A percentile compares a stretch with the other conserved stretches of the same genome.
phyloP scores from a whole-genome alignment of 2,329 filamentous ascomycete species.

The Trichoderma pleuroti region DNA sequence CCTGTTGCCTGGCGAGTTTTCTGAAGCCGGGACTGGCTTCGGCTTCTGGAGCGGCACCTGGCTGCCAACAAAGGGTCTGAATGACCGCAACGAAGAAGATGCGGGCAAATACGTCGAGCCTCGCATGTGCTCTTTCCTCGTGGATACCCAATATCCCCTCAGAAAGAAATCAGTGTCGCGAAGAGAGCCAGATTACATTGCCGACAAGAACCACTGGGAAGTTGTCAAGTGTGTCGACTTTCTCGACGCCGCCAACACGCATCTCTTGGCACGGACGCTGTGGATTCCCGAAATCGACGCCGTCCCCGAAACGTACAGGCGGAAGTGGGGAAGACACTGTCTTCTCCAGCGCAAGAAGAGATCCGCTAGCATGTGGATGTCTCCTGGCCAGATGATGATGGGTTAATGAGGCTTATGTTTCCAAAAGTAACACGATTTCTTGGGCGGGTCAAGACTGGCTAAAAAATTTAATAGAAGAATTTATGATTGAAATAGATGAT shows the following conservation, averaged over 20 bases:
- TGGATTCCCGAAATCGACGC: constrained; percentile 74
- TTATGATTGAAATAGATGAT: not conserved
- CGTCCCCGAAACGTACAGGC: constrained; percentile 64
- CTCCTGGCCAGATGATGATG: constrained; percentile 18
- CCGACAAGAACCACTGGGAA: constrained; percentile 74
- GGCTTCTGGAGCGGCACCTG: constrained; percentile 81
- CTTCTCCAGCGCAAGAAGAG: constrained; percentile 60
- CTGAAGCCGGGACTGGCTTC: constrained; percentile 65
- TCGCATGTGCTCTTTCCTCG: constrained; percentile 72
- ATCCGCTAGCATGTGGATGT: not conserved
- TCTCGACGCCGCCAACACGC: constrained; percentile 73
- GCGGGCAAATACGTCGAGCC: constrained; percentile 79
- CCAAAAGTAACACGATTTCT: not conserved
- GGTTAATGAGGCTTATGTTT: not conserved
- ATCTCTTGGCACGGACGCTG: constrained; percentile 68
- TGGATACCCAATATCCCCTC: constrained; percentile 78
- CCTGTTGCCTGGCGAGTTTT: constrained; percentile 85
- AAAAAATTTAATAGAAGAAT: not conserved
- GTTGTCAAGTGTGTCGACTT: constrained; percentile 71
- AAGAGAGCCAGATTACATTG: constrained; percentile 76
- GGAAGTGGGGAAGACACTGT: constrained; percentile 88
- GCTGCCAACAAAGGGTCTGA: constrained; percentile 78
- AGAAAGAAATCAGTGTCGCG: constrained; percentile 50
- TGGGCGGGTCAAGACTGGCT: not conserved
- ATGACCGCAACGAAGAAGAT: constrained; percentile 87